Evolutionary conservation across 352 stramenopile species (phyloP), one percentile per base, ranked within the genome.

Genomic region (Phytophthora nicotianae): DNA sequence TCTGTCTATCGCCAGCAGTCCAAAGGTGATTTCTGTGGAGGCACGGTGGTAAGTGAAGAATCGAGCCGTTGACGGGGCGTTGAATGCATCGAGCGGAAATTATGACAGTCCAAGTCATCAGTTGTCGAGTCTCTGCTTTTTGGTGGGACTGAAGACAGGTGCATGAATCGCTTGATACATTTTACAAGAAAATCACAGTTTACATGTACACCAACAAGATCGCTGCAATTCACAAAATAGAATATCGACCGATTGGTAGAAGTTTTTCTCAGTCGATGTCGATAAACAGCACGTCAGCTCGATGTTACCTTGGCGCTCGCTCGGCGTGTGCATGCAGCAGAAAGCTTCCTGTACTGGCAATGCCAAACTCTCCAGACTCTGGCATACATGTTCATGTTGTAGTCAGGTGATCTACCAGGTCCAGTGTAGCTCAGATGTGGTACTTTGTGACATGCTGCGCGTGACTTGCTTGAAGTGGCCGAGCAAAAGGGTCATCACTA

Each of bases 381-480:
- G n/a, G n/a, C n/a, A n/a, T n/a, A n/a, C n/a, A 5, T 16, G 45
- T 40, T 42, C 52, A 62, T 24, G 11, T 47, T 62, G 55, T 35
- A 65, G 20, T 9, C 46, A 37, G 24, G 7, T 42, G 41, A 46
- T 11, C 26, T 40, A 7, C 24, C 24, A 29, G 24, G 24, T 29
- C 24, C 24, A 29, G 24, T 29, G 24, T 29, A 7, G 24, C 24
- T 65, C 57, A 65, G 38, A 46, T 20, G 57, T 40, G 40, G 57
- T 60, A 51, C 49, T 17, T 48, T 65, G 58, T 21, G 58, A 60
- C 58, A 65, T 23, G 46, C 10, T 24, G 45, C 8, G 26, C 29
- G 57, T 49, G 57, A 40, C 54, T 43, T 57, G 45, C 33, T 65
- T 64, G 37, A 64, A 64, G 47, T 35, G 9, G 29, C 29, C 29